Conservation (phyloP, 2,329 filamentous ascomycete genomes). For the Talaromyces amestolkiae region DNA sequence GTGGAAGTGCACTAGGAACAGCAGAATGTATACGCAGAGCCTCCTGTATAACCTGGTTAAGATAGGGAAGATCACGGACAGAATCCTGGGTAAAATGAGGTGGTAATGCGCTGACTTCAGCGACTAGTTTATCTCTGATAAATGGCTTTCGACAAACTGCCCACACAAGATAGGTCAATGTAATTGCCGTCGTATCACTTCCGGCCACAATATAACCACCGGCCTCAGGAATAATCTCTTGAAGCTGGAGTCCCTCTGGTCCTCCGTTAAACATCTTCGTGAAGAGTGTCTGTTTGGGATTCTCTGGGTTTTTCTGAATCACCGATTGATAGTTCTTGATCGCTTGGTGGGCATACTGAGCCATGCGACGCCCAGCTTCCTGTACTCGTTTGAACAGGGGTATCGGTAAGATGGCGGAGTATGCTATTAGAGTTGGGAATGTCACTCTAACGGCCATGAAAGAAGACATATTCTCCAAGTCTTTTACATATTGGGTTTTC, state of each 20-base stretch:
- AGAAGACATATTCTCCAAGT: constrained; percentile 29
- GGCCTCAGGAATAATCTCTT: constrained; percentile 44
- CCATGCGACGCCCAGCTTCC: constrained; percentile 23
- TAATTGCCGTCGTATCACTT: constrained; percentile 53
- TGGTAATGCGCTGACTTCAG: constrained; percentile 44
- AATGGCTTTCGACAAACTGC: constrained; percentile 25
- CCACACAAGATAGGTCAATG: constrained; percentile 51
- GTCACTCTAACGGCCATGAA: constrained; percentile 19
- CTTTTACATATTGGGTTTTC: constrained; percentile 45
- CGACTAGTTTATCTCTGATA: constrained; percentile 47
- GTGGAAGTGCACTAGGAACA: constrained; percentile 56
- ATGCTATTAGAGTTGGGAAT: constrained; percentile 26
- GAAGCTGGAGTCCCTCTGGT: constrained; percentile 24
- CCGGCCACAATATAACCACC: constrained; percentile 51
- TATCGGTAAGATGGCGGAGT: constrained; percentile 26
- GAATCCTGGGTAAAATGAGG: constrained; percentile 39
- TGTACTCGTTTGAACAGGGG: constrained; percentile 25
- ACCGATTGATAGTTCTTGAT: constrained; percentile 27
- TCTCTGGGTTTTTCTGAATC: constrained; percentile 23
- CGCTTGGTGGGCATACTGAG: constrained; percentile 26
- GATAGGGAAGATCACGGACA: constrained; percentile 52
- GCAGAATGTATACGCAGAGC: constrained; percentile 57
- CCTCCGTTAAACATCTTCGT: constrained; percentile 37
- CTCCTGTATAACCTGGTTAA: constrained; percentile 59
- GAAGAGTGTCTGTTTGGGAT: constrained; percentile 38